Conservation (phyloP, 108 stramenopile genomes). For the Nitzschia sp. region DNA sequence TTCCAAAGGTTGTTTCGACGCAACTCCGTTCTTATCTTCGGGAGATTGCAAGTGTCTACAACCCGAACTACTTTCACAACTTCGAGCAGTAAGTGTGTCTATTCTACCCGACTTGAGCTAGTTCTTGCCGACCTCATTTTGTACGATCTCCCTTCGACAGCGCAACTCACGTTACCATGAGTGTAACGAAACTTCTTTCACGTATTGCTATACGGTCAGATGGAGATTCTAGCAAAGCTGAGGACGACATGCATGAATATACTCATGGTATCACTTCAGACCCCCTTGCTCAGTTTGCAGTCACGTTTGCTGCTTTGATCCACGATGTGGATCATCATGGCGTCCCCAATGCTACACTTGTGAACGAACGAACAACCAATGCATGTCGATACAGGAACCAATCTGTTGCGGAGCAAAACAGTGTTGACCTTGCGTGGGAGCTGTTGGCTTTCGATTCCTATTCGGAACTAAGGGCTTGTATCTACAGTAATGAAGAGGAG, state of each 20-base stretch:
- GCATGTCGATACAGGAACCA: slow-evolving; percentile 31
- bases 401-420: slow-evolving; percentile 45
- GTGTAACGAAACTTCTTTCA: neutral
- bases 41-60: slow-evolving; percentile 36
- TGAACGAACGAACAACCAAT: slow-evolving; percentile 25
- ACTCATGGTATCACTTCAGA: slow-evolving; percentile 29
- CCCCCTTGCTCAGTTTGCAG: slow-evolving; percentile 40
- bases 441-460: slow-evolving; percentile 31
- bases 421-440: slow-evolving; percentile 37
- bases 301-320: slow-evolving; percentile 41
- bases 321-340: slow-evolving; percentile 51
- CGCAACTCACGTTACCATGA: neutral
- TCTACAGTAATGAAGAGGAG: slow-evolving; percentile 27
- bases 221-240: neutral
- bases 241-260: neutral
- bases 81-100: slow-evolving; percentile 40
- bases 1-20: slow-evolving; percentile 13
- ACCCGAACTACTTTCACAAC: slow-evolving; percentile 45
- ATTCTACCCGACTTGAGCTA: too few species aligned
- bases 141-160: neutral
- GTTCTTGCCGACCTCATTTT: too few species aligned
- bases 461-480: slow-evolving; percentile 17
- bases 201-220: neutral
- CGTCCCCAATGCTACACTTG: slow-evolving; percentile 41
- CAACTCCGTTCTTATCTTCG: slow-evolving; percentile 43